A percentile compares a stretch with the other conserved stretches of the same genome.
These are phyloP conservation scores for Gigaspora rosea DNA, from an alignment of 192 early-diverging fungal species.

Conservation along the genomic window DNA sequence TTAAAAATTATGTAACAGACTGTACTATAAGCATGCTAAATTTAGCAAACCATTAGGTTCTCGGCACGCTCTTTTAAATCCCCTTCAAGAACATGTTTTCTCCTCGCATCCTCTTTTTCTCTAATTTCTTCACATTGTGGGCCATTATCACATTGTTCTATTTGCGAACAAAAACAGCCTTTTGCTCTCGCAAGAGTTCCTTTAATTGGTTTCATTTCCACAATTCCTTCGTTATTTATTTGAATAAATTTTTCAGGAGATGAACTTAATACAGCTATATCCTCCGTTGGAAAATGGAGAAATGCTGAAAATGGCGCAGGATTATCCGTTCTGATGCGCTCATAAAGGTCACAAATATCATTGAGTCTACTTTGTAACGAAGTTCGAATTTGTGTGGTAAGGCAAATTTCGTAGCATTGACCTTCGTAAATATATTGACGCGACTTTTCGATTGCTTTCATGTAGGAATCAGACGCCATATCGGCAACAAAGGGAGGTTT, in stretches of 20 bases:
- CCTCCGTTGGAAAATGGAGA: conserved; percentile 51
- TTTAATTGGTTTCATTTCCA: conserved; percentile 98
- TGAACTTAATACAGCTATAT: conserved; percentile 39
- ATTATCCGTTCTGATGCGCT: conserved; percentile 66
- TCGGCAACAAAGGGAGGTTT: conserved; percentile 43
- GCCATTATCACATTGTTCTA: conserved; percentile 38
- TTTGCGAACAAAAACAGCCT: conserved; percentile 46
- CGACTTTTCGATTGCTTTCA: conserved; percentile 58
- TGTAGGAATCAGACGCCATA: conserved; percentile 50
- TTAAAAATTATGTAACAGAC: too few relatives aligned
- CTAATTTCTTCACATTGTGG: conserved; percentile 38
- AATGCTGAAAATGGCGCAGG: conserved; percentile 88
- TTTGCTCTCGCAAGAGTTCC: conserved; percentile 67
- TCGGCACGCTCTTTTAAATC: conserved; percentile 93
- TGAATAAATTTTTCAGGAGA: conserved; percentile 83
- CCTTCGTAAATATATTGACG: conserved; percentile 71
- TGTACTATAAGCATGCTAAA: background rate
- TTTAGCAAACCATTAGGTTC: conserved; percentile 82
- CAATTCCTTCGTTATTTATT: conserved; percentile 44
- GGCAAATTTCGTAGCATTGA: conserved; percentile 94
- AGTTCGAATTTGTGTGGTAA: conserved; percentile 81
- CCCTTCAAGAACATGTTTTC: conserved; percentile 51
- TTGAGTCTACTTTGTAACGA: conserved; percentile 37
- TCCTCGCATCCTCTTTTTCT: conserved; percentile 40
- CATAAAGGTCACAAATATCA: conserved; percentile 59